A percentile compares a stretch with the other conserved stretches of the same genome.
Evolutionary conservation across 768 basidiomycete species (phyloP).

Genomic region (Tylopilus vinaceipallidus): DNA sequence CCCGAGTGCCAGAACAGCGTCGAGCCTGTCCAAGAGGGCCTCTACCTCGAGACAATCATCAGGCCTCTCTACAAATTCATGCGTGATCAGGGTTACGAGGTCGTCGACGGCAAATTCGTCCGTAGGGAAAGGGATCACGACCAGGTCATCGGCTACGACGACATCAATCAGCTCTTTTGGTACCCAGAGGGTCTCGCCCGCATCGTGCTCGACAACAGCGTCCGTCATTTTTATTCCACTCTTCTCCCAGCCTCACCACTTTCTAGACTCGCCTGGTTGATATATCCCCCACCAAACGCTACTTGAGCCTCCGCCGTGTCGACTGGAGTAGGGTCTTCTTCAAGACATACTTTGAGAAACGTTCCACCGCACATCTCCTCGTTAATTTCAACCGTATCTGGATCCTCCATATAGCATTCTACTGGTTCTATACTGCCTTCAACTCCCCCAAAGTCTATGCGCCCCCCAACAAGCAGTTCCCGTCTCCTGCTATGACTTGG

Average conservation of each 20-base stretch:
- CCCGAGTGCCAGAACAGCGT: slow-evolving; percentile 94
- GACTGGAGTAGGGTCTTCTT: slow-evolving; percentile 97
- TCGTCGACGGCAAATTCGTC: slow-evolving; percentile 92
- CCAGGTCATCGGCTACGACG: slow-evolving; percentile 98
- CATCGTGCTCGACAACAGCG: slow-evolving; percentile 86
- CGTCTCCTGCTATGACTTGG: slow-evolving; percentile 91
- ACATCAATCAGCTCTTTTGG: slow-evolving; percentile 99
- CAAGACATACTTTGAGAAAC: slow-evolving; percentile 98
- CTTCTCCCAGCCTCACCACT: slow-evolving; percentile 5
- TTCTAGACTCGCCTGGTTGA: slow-evolving; percentile 86
- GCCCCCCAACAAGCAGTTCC: slow-evolving; percentile 57
- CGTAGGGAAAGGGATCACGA: slow-evolving; percentile 93
- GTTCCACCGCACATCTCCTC: slow-evolving; percentile 87
- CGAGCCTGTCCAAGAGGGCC: slow-evolving; percentile 91
- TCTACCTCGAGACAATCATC: slow-evolving; percentile 88
- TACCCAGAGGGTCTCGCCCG: slow-evolving; percentile 96
- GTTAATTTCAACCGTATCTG: slow-evolving; percentile 99
- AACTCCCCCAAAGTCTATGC: slow-evolving; percentile 93
- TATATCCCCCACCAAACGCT: slow-evolving; percentile 87
- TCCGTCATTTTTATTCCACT: slow-evolving; percentile 33
- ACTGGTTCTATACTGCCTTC: slow-evolving; percentile 98
- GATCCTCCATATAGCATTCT: slow-evolving; percentile 92
- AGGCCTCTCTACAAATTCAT: slow-evolving; percentile 96
- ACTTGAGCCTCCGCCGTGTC: slow-evolving; percentile 86
- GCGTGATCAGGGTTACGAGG: slow-evolving; percentile 96